Evolutionary conservation across 2,329 filamentous ascomycete species (phyloP), one percentile per base, ranked within the genome.

Genomic region (Fusarium sp.): DNA sequence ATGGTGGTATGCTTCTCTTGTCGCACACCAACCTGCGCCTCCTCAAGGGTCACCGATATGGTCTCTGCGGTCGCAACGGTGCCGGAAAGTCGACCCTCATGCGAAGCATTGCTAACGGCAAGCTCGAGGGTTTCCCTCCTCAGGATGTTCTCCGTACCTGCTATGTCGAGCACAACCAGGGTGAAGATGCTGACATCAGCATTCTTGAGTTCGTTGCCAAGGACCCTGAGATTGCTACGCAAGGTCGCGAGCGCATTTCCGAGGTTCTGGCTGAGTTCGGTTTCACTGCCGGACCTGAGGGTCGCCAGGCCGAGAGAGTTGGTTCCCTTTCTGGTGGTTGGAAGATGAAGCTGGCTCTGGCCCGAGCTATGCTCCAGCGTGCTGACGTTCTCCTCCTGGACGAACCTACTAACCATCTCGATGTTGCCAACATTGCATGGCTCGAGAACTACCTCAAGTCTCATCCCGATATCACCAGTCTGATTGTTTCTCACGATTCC

Each of bases 291-390:
- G 95, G 95, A 5, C 94, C 94, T 1, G 93, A 96, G 73, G 96
- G 95, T 65, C 90, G 94, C 67, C 96, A 98, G 82, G 88, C 91
- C 9, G 90, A 98, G 80, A 93, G 92, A 76, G 96, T 99, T 64
- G 96, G 96, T 75, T 98, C 95, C 23, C 85, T 99, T 38, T 98
- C 96, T 45, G 96, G 96, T 83, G 96, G 96, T 80, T 99, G 96
- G 96, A 98, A 98, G 89, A 99, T 99, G 96, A 99, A 99, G 90
- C 86, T 99, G 68, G 96, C 96, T 73, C 84, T 99, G 81, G 96
- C 96, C 56, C 90, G 96, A 77, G 96, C 96, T 71, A 98, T 99
- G 95, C 88, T 99, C 78, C 93, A 96, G 87, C 93, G 91, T 79
- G 95, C 96, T n/a, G 96, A 99, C 80, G 95, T 99, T 54, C 88